A percentile compares a stretch with the other conserved stretches of the same genome.
Evolutionary conservation across 1,284 basidiomycete species (phyloP).

Genomic region (Baeospora myosura): DNA sequence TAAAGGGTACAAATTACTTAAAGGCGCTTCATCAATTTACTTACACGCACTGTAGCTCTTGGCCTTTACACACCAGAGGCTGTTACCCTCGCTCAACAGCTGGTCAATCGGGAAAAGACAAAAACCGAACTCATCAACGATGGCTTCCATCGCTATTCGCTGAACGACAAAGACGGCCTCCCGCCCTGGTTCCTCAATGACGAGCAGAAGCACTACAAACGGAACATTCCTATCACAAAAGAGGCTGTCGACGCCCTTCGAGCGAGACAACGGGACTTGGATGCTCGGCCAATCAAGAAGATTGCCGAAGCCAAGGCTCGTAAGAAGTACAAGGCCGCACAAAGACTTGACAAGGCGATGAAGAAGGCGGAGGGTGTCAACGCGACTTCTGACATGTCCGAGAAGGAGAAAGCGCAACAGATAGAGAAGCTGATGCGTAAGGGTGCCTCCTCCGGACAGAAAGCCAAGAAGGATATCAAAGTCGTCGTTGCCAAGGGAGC

Average conservation of each 20-base stretch:
- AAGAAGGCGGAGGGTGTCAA: slow-evolving; percentile 96
- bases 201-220: slow-evolving; percentile 87
- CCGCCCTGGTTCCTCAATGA: slow-evolving; percentile 98
- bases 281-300: slow-evolving; percentile 98
- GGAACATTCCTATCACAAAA: slow-evolving; percentile 94
- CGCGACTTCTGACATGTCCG: slow-evolving; percentile 83
- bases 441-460: slow-evolving; percentile 60
- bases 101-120: slow-evolving; percentile 90
- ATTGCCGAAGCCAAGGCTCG: slow-evolving; percentile 97
- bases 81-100: slow-evolving; percentile 83
- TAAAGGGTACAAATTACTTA: slow-evolving; percentile 55
- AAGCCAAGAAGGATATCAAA: slow-evolving; percentile 76
- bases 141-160: slow-evolving; percentile 91
- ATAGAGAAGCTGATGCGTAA: slow-evolving; percentile 89
- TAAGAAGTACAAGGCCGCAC: slow-evolving; percentile 88
- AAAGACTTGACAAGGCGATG: slow-evolving; percentile 86
- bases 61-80: slow-evolving; percentile 90
- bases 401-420: slow-evolving; percentile 90
- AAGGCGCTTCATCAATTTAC: slow-evolving; percentile 8
- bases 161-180: slow-evolving; percentile 86
- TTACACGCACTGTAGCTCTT: slow-evolving; percentile 45
- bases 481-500: slow-evolving; percentile 89
- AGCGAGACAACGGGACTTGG: slow-evolving; percentile 87
- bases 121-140: slow-evolving; percentile 88
- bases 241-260: slow-evolving; percentile 86